Evolutionary conservation across 805 yeast species (phyloP).

Genomic region (Candida maris): DNA sequence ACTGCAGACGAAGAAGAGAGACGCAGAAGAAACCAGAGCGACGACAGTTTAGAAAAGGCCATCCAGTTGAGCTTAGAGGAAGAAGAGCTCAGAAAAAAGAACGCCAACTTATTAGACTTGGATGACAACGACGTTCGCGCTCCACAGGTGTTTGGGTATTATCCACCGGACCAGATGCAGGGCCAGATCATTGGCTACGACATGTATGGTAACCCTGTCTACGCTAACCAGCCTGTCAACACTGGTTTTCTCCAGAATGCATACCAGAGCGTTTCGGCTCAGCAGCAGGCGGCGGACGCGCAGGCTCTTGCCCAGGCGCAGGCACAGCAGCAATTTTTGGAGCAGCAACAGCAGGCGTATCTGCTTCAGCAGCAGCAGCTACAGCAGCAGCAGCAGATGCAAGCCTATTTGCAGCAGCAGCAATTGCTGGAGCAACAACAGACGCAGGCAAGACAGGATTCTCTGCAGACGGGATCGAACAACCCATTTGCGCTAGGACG

Average conservation of each 20-base stretch:
- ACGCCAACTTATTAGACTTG: conserved; percentile 51
- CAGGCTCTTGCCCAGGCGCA: conserved; percentile 29
- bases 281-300: conserved; percentile 13
- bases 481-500: conserved; percentile 33
- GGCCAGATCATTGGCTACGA: conserved; percentile 42
- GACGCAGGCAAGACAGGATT: conserved; percentile 27
- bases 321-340: conserved; percentile 18
- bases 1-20: conserved; percentile 84
- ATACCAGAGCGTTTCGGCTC: conserved; percentile 29
- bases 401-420: conserved; percentile 24
- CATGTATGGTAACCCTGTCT: conserved; percentile 66
- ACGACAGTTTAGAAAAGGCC: conserved; percentile 66
- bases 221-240: conserved; percentile 45
- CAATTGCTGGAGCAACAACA: conserved; percentile 23
- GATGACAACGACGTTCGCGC: conserved; percentile 39
- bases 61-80: conserved; percentile 71
- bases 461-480: conserved; percentile 37
- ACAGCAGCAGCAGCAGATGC: conserved; percentile 21
- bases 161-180: conserved; percentile 23
- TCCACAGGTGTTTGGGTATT: conserved; percentile 28
- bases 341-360: conserved; percentile 35
- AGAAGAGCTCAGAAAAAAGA: conserved; percentile 57
- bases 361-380: conserved; percentile 39
- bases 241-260: conserved; percentile 54
- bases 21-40: conserved; percentile 49